phyloP scores from a whole-genome alignment of 306 rosid species.

The Phaseolus lunatus region DNA sequence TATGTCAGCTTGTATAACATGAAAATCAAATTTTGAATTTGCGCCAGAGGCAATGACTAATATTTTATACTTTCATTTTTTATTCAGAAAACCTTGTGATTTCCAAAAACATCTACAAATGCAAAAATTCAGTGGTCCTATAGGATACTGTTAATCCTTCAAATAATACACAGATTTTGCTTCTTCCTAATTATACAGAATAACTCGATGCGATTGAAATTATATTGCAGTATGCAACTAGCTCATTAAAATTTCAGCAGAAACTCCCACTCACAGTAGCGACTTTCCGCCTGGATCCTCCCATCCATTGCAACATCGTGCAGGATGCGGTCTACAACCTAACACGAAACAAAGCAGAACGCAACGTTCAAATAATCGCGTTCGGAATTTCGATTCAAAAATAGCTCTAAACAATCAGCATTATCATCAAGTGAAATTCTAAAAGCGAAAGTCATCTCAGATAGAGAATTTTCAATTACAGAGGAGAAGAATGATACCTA shows the following conservation, averaged over 20 bases:
- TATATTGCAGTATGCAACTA: slow-evolving; percentile 17
- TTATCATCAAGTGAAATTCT: slow-evolving; percentile 5
- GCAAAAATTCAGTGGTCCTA: slow-evolving; percentile 4
- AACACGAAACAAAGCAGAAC: slow-evolving; percentile 24
- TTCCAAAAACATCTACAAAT: neutral
- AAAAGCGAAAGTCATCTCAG: neutral
- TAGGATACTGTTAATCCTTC: slow-evolving; percentile 10
- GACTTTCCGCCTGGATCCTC: slow-evolving; percentile 92
- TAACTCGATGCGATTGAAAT: neutral
- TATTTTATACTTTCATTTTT: neutral
- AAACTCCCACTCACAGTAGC: slow-evolving; percentile 62
- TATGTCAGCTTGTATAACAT: slow-evolving; percentile 7
- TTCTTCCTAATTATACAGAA: slow-evolving; percentile 3
- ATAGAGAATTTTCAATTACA: slow-evolving; percentile 17
- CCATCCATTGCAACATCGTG: slow-evolving; percentile 98
- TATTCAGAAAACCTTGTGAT: neutral
- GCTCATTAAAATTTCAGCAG: slow-evolving; percentile 18
- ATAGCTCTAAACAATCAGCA: neutral
- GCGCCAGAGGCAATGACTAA: neutral
- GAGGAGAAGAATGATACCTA: slow-evolving; percentile 39
- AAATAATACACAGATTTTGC: slow-evolving; percentile 12
- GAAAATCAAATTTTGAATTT: slow-evolving; percentile 31
- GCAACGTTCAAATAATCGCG: neutral
- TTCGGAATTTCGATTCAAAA: slow-evolving; percentile 4
- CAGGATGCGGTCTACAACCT: slow-evolving; percentile 33